These are phyloP conservation scores for Sporisorium scitamineum DNA, from an alignment of 1,284 basidiomycete species.

Conservation along the genomic window DNA sequence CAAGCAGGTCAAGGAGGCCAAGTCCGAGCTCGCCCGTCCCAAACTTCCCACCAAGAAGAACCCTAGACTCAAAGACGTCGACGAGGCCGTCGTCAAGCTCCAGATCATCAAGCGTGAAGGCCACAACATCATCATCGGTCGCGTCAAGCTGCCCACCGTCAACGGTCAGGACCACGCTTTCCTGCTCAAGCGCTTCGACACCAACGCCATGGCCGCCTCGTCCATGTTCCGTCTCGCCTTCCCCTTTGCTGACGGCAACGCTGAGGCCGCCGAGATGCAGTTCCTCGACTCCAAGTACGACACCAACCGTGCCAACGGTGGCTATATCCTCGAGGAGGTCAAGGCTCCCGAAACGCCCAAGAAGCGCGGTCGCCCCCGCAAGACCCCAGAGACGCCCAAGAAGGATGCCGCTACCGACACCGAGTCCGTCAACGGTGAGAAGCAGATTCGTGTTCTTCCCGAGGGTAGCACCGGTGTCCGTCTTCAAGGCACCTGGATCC, in stretches of 20 bases:
- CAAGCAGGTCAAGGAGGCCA: constrained; percentile 31
- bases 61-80: constrained; percentile 58
- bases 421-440: constrained; percentile 33
- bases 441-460: constrained; percentile 50
- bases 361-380: constrained; percentile 55
- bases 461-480: constrained; percentile 70
- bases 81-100: constrained; percentile 76
- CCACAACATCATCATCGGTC: constrained; percentile 86
- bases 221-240: constrained; percentile 99
- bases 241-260: constrained; percentile 82
- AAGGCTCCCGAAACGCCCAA: constrained; percentile 69
- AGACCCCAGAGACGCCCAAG: constrained; percentile 42
- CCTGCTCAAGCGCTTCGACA: constrained; percentile 94
- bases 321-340: constrained; percentile 71
- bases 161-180: constrained; percentile 78
- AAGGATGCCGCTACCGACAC: constrained; percentile 41
- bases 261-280: constrained; percentile 84
- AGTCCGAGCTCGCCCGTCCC: constrained; percentile 42
- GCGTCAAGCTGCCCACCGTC: constrained; percentile 89
- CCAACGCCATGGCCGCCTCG: constrained; percentile 91
- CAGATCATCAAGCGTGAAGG: constrained; percentile 84
- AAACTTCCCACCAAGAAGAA: constrained; percentile 62
- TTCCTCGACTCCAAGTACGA: constrained; percentile 86
- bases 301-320: constrained; percentile 83
- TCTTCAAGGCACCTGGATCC: constrained; percentile 91